phyloP scores from a whole-genome alignment of 306 rosid genomes.

The Ochetophila trinervis region DNA sequence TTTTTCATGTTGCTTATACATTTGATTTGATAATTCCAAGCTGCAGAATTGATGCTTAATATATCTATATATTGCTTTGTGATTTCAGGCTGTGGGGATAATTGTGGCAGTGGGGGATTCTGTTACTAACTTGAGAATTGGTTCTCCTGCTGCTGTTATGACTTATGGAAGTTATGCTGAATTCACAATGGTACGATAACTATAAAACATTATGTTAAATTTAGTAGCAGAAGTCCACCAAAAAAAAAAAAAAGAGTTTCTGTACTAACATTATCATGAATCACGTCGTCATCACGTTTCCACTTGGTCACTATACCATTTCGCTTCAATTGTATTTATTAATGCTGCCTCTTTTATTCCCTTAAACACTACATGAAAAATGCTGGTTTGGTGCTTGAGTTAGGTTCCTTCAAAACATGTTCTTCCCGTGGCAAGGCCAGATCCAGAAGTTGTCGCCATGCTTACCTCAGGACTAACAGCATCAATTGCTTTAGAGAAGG shows the following conservation, averaged over 20 bases:
- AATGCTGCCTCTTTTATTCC: background rate
- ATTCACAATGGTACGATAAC: conserved; percentile 46
- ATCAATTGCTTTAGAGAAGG: conserved; percentile 90
- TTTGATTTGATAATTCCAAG: background rate
- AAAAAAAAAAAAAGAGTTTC: conserved; percentile 3
- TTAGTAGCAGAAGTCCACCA: background rate
- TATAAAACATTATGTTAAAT: conserved; percentile 14
- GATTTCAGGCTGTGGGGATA: conserved; percentile 82
- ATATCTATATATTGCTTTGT: conserved; percentile 11
- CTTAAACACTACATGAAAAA: background rate
- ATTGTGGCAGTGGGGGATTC: conserved; percentile 84
- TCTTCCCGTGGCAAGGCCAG: conserved; percentile 94
- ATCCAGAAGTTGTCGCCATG: conserved; percentile 96
- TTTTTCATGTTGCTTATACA: background rate
- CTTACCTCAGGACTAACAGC: conserved; percentile 98
- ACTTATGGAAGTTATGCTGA: conserved; percentile 93
- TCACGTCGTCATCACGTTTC: conserved; percentile 5
- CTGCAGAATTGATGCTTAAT: conserved; percentile 13
- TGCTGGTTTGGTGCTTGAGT: conserved; percentile 19
- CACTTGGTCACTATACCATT: background rate
- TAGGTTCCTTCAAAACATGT: conserved; percentile 79
- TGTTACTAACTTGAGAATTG: conserved; percentile 64
- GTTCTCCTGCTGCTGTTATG: conserved; percentile 89
- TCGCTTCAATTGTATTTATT: background rate
- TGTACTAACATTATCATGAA: conserved; percentile 1